Conservation (phyloP, 305 asterid species). For the Coffea humblotiana region DNA sequence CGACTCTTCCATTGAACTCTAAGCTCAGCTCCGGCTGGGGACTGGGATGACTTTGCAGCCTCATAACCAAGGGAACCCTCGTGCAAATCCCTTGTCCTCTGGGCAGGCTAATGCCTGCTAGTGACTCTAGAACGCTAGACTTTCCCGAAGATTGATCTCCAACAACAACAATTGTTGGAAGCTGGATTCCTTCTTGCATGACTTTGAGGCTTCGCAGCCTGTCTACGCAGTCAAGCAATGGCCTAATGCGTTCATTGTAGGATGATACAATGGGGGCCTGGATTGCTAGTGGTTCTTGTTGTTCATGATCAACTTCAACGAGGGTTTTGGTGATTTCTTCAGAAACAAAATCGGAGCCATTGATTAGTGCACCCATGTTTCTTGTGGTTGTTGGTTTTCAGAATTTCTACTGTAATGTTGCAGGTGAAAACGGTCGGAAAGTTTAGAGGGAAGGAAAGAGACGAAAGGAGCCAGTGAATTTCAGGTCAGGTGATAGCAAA, state of each 20-base stretch:
- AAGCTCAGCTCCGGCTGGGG: constrained; percentile 4
- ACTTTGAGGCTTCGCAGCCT: constrained; percentile 8
- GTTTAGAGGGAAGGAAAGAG: too few relatives aligned
- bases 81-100: constrained; percentile 29
- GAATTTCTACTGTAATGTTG: too few relatives aligned
- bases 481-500: too few relatives aligned
- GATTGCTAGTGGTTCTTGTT: too few relatives aligned
- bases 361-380: too few relatives aligned
- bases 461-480: too few relatives aligned
- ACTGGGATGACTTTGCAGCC: constrained; percentile 23
- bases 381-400: too few relatives aligned
- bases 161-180: neutral
- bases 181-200: constrained; percentile 31
- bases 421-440: too few relatives aligned
- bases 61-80: constrained; percentile 28
- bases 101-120: constrained; percentile 26
- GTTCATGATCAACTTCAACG: too few relatives aligned
- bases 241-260: neutral
- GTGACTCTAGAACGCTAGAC: constrained; percentile 32
- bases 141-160: constrained; percentile 21
- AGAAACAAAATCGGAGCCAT: too few relatives aligned
- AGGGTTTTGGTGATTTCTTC: too few relatives aligned
- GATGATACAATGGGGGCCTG: constrained; percentile 7
- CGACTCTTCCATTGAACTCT: constrained; percentile 10
- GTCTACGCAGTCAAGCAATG: constrained; percentile 7